Conservation (phyloP, 2,329 filamentous ascomycete genomes). For the Phyllosticta citrichinensis region DNA sequence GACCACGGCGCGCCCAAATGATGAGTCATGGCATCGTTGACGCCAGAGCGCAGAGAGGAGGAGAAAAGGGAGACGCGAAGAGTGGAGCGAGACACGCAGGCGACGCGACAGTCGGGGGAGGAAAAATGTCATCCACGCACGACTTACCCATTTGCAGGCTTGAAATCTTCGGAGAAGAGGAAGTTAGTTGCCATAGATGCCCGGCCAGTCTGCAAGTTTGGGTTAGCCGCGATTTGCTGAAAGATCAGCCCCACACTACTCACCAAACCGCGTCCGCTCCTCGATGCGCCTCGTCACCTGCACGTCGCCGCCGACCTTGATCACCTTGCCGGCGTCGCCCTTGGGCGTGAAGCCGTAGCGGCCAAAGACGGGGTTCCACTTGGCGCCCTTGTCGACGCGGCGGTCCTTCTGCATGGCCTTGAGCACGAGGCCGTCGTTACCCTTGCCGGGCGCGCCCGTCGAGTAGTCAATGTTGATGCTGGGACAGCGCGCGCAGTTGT, state of each 20-base stretch:
- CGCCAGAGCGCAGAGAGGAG: too few species aligned
- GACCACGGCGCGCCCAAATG: too few species aligned
- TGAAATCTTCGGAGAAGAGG: background rate
- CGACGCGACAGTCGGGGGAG: too few species aligned
- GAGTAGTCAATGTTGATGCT: constrained; percentile 39
- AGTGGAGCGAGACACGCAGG: too few species aligned
- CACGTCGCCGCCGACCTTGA: constrained; percentile 35
- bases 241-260: constrained; percentile 13
- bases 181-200: background rate
- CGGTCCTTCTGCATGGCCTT: constrained; percentile 37
- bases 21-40: too few species aligned
- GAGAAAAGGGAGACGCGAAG: too few species aligned
- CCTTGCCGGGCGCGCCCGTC: constrained; percentile 31
- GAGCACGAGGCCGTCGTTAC: constrained; percentile 30
- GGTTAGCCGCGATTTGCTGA: background rate
- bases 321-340: constrained; percentile 19
- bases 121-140: background rate
- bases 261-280: constrained; percentile 35
- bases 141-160: background rate
- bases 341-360: constrained; percentile 34
- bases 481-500: constrained; percentile 38
- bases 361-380: constrained; percentile 40
- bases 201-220: background rate
- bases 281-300: constrained; percentile 29
- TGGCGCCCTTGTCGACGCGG: constrained; percentile 34